Conservation (phyloP, 2,329 filamentous ascomycete species). For the Tothia fuscella region DNA sequence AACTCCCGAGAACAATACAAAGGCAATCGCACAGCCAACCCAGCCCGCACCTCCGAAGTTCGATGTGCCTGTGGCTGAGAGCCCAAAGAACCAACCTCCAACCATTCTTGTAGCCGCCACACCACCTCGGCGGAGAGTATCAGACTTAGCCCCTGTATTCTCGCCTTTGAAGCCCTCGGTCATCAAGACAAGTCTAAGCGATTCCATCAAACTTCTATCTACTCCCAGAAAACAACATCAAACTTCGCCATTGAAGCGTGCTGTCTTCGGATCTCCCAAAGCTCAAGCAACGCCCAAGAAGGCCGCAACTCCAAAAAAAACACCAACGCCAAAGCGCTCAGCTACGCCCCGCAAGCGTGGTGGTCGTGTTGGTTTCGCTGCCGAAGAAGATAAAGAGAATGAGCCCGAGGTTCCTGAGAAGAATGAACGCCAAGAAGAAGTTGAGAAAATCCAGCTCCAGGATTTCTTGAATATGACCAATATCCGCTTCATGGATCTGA, state of each 20-base stretch:
- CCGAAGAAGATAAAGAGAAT: slow-evolving; percentile 13
- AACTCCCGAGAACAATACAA: neutral
- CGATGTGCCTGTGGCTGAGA: too few species aligned
- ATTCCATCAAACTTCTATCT: slow-evolving; percentile 35
- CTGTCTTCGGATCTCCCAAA: slow-evolving; percentile 20
- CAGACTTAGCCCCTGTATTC: slow-evolving; percentile 1
- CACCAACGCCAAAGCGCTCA: slow-evolving; percentile 21
- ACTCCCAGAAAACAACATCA: slow-evolving; percentile 36
- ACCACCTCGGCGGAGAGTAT: neutral
- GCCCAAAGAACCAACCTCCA: neutral
- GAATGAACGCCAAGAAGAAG: slow-evolving; percentile 24
- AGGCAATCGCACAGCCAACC: neutral
- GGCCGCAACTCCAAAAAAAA: slow-evolving; percentile 26
- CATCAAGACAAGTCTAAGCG: slow-evolving; percentile 19
- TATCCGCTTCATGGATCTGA: slow-evolving; percentile 96
- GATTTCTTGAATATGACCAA: slow-evolving; percentile 92
- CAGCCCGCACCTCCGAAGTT: neutral
- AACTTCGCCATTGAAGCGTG: slow-evolving; percentile 30
- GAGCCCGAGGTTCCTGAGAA: slow-evolving; percentile 18
- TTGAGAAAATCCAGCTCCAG: slow-evolving; percentile 65
- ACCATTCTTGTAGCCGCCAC: neutral
- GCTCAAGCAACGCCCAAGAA: slow-evolving; percentile 21
- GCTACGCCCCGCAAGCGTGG: slow-evolving; percentile 7
- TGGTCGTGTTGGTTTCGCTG: too few species aligned
- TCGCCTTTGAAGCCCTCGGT: slow-evolving; percentile 5